These are phyloP conservation scores for Pistacia vera DNA, from an alignment of 345 rosid species.

Conservation along the genomic window DNA sequence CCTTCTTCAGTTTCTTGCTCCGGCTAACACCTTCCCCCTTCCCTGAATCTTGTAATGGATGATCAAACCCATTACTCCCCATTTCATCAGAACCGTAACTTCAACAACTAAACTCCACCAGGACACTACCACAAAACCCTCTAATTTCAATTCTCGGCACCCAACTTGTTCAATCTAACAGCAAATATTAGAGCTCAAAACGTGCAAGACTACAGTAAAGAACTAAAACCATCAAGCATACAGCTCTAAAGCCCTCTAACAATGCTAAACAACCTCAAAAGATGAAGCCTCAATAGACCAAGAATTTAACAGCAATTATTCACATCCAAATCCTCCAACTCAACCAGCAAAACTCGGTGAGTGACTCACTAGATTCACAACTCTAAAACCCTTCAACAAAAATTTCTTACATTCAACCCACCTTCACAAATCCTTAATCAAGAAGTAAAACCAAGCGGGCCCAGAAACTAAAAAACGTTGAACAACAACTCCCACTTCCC, in stretches of 20 bases:
- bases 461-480: neutral
- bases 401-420: conserved; percentile 6
- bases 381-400: conserved; percentile 9
- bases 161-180: conserved; percentile 8
- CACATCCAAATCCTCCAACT: neutral
- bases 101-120: conserved; percentile 17
- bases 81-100: conserved; percentile 31
- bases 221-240: neutral
- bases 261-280: neutral
- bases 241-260: conserved; percentile 3
- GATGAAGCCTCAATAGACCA: neutral
- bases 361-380: conserved; percentile 4
- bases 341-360: conserved; percentile 10
- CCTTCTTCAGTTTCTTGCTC: conserved; percentile 29
- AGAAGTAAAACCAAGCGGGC: conserved; percentile 7
- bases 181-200: neutral
- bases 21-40: conserved; percentile 32
- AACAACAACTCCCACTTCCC: neutral
- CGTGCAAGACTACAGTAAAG: neutral
- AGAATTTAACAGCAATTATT: neutral
- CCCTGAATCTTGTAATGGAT: conserved; percentile 40
- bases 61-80: conserved; percentile 56
- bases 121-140: conserved; percentile 5
- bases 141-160: neutral
- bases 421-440: conserved; percentile 3